phyloP scores from a whole-genome alignment of 2,329 filamentous ascomycete species.

The Fusarium abutilonis region DNA sequence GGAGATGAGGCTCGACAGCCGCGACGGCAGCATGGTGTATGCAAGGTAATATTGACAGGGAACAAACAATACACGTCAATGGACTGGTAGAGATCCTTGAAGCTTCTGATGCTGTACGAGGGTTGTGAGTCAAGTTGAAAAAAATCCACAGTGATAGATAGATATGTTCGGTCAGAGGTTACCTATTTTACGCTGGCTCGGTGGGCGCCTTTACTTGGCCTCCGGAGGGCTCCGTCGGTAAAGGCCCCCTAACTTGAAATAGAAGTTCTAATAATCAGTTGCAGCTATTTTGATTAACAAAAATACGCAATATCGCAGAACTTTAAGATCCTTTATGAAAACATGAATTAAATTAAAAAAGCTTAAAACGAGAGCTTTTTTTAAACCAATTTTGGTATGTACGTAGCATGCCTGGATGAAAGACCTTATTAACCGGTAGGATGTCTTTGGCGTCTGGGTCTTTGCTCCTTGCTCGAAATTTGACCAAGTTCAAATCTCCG shows the following conservation, averaged over 20 bases:
- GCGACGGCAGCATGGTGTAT: conserved; percentile 23
- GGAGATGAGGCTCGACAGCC: conserved; percentile 36
- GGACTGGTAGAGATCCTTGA: neutral
- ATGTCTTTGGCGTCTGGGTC: conserved; percentile 35
- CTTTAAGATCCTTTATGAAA: neutral
- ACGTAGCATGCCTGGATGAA: neutral
- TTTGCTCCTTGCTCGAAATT: conserved; percentile 12
- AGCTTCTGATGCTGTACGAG: conserved; percentile 1
- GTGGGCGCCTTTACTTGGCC: conserved; percentile 21
- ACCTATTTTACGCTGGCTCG: conserved; percentile 12
- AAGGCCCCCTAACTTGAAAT: conserved; percentile 15
- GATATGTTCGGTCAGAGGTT: conserved; percentile 10
- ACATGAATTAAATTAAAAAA: neutral
- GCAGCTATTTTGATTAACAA: too few relatives aligned
- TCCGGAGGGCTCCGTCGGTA: conserved; percentile 41
- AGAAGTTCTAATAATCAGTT: neutral
- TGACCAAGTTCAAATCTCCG: conserved; percentile 22
- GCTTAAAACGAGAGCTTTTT: neutral
- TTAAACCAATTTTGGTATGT: neutral
- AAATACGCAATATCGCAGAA: too few relatives aligned
- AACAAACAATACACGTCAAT: neutral
- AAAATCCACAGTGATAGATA: conserved; percentile 13
- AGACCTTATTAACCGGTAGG: conserved; percentile 21
- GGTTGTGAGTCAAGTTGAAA: conserved; percentile 12
- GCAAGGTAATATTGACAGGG: neutral